These are phyloP conservation scores for Phialophora verrucosa DNA, from an alignment of 2,329 filamentous ascomycete species.

Conservation along the genomic window DNA sequence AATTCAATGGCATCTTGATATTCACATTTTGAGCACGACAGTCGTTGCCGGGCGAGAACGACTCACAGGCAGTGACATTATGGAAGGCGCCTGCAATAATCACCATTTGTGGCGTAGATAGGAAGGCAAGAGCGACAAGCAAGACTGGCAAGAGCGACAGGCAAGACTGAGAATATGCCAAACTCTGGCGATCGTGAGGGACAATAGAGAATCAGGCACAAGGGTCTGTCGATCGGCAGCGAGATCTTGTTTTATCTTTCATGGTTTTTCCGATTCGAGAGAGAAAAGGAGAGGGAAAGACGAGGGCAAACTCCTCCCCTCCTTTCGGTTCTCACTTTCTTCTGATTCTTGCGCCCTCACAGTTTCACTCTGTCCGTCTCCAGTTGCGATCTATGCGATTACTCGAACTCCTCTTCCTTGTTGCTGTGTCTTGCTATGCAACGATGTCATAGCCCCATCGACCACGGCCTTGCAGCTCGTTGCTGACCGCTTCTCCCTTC, in stretches of 20 bases:
- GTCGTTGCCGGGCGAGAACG: neutral
- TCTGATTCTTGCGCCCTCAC: neutral
- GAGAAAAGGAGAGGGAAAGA: neutral
- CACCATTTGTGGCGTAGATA: neutral
- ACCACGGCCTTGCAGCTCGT: neutral
- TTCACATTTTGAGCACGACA: neutral
- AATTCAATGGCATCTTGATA: neutral
- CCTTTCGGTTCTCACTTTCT: neutral
- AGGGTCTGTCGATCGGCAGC: constrained; percentile 5
- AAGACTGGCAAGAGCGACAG: neutral
- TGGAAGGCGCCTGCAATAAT: neutral
- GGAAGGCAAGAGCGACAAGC: neutral
- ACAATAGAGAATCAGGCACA: constrained; percentile 1
- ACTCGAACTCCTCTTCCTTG: constrained; percentile 4
- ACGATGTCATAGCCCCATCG: constrained; percentile 15
- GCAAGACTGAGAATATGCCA: neutral
- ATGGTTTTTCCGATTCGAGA: constrained; percentile 17
- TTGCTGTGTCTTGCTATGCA: constrained; percentile 1
- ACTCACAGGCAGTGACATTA: neutral
- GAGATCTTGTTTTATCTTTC: neutral
- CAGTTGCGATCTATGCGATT: neutral
- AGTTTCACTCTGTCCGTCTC: neutral
- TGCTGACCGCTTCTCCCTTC: constrained; percentile 30
- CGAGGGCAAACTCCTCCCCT: neutral
- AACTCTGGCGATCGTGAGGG: neutral